phyloP scores from a whole-genome alignment of 768 basidiomycete species.

The Amanita thiersii region DNA sequence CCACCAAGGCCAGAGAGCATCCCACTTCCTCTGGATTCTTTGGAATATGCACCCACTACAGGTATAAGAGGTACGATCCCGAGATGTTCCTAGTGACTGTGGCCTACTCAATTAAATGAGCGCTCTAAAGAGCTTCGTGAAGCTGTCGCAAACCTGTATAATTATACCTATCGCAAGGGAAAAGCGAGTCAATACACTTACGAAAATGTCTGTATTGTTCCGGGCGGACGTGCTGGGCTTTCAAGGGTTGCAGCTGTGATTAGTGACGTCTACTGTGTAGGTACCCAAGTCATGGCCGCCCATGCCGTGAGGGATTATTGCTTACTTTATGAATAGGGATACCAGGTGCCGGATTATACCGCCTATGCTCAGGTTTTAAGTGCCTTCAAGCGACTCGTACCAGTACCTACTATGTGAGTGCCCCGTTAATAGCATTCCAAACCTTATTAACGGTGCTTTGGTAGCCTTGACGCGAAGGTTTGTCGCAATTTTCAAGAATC shows the following conservation, averaged over 20 bases:
- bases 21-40: constrained; percentile 56
- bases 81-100: neutral
- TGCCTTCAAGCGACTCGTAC: constrained; percentile 84
- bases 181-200: constrained; percentile 81
- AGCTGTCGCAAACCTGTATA: constrained; percentile 88
- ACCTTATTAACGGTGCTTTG: constrained; percentile 4
- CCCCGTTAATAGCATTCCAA: constrained; percentile 1
- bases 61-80: constrained; percentile 79
- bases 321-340: constrained; percentile 45
- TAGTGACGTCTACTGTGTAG: constrained; percentile 78
- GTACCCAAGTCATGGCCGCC: constrained; percentile 14
- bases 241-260: constrained; percentile 90
- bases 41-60: constrained; percentile 91
- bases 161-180: constrained; percentile 75
- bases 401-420: constrained; percentile 80
- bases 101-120: constrained; percentile 6
- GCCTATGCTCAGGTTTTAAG: constrained; percentile 79
- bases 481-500: neutral
- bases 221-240: constrained; percentile 86
- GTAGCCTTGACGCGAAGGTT: constrained; percentile 35
- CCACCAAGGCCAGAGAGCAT: constrained; percentile 59
- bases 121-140: constrained; percentile 68
- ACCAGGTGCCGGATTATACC: constrained; percentile 90
- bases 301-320: constrained; percentile 5
- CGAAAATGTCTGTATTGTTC: constrained; percentile 93